phyloP scores from a whole-genome alignment of 139 green algal genomes.

The Chlamydomonas incerta region DNA sequence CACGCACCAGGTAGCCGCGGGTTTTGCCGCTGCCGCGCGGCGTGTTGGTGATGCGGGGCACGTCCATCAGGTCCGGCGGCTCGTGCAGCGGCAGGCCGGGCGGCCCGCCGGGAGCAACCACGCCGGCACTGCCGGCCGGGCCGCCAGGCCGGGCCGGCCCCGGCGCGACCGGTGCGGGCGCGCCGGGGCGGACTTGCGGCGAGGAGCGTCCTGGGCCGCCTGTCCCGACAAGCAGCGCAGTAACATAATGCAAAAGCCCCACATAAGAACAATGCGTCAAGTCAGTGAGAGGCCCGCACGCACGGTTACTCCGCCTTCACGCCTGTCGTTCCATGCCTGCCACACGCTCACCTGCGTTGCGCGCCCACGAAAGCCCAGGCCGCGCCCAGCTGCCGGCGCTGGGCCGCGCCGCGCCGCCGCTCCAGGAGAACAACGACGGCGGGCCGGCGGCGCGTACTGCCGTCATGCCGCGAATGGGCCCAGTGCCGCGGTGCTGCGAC shows the following conservation, averaged over 20 bases:
- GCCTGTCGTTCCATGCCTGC: no score
- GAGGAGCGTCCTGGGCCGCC: neutral
- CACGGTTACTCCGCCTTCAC: neutral
- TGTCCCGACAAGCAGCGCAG: no score
- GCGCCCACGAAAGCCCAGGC: slow-evolving; percentile 14
- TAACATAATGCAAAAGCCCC: no score
- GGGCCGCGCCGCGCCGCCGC: neutral
- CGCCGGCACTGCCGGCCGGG: neutral
- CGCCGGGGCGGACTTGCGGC: neutral
- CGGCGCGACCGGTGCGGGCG: no score
- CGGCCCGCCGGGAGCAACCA: neutral
- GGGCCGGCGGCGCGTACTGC: no score
- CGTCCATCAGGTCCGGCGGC: neutral
- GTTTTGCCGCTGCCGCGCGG: neutral
- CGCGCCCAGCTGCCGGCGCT: slow-evolving; percentile 23
- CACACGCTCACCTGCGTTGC: neutral
- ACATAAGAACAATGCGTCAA: no score
- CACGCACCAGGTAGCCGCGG: slow-evolving; percentile 13
- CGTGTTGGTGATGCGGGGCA: neutral
- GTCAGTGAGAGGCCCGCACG: no score
- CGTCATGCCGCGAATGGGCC: no score
- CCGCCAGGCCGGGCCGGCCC: neutral
- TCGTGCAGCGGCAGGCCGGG: neutral
- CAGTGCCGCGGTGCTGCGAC: no score
- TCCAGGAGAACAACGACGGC: neutral